Percentiles rank a stretch among this genome's conserved stretches.
phyloP scores from a whole-genome alignment of 208 protist species.

The Crithidia bombi region DNA sequence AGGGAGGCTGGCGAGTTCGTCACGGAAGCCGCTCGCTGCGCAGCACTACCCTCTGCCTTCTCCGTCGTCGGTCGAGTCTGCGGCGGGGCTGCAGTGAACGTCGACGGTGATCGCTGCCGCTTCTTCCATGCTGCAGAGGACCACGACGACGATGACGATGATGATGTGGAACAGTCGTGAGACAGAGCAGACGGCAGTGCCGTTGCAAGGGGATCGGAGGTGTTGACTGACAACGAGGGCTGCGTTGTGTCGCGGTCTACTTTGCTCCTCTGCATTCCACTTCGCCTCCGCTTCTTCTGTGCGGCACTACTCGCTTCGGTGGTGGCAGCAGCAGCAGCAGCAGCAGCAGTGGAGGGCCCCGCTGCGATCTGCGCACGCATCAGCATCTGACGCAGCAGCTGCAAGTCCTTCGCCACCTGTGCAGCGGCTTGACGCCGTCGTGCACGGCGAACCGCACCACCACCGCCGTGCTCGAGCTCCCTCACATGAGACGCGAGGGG shows the following conservation, averaged over 20 bases:
- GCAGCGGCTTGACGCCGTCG: constrained; percentile 17
- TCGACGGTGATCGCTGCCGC: constrained; percentile 4
- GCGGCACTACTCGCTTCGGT: not conserved
- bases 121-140: constrained; percentile 1
- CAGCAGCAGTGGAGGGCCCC: not conserved
- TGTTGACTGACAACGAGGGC: too few species aligned
- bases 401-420: constrained; percentile 22
- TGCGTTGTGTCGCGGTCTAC: too few species aligned
- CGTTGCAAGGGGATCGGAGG: too few species aligned
- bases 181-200: too few species aligned
- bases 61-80: not conserved
- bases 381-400: constrained; percentile 23
- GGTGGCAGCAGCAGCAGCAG: not conserved
- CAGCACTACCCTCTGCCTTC: too few species aligned
- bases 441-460: constrained; percentile 7
- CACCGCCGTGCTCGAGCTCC: constrained; percentile 17
- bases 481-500: not conserved
- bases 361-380: constrained; percentile 13
- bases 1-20: too few species aligned
- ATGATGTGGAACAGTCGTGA: not conserved
- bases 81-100: not conserved
- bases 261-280: too few species aligned
- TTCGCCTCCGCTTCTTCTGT: too few species aligned
- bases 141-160: not conserved
- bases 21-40: too few species aligned